Conservation (phyloP, 371 early-diverging fungal species). For the Mucor indicus region DNA sequence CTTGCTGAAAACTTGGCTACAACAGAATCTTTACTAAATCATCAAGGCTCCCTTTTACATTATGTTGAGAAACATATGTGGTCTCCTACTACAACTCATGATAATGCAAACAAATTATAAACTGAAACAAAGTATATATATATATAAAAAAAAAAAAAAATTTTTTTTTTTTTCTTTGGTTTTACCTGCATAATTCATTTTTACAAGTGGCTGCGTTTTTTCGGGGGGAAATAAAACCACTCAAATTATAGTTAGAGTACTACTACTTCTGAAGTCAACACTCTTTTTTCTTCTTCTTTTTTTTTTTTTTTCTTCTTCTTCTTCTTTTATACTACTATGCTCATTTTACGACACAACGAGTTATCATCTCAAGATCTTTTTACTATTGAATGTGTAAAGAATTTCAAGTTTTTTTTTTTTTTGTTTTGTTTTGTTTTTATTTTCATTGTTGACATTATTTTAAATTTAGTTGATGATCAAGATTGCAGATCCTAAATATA, state of each 20-base stretch:
- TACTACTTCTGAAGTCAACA: no score
- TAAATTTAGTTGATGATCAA: conserved; percentile 23
- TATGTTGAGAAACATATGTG: background rate
- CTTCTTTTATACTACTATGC: background rate
- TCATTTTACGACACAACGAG: conserved; percentile 9
- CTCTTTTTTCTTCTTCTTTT: background rate
- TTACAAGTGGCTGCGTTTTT: no score
- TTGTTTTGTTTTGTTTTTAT: background rate
- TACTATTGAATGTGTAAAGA: conserved; percentile 13
- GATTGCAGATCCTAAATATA: conserved; percentile 17
- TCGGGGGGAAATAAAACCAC: no score
- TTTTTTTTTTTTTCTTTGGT: no score
- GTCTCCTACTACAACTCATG: background rate
- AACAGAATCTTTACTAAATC: background rate
- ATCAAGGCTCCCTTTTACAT: background rate
- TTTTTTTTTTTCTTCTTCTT: background rate
- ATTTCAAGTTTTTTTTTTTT: background rate
- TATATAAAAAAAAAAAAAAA: background rate
- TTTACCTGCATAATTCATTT: no score
- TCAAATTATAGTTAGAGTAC: no score
- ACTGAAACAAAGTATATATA: no score
- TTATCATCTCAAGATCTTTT: conserved; percentile 9
- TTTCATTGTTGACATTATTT: background rate
- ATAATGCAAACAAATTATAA: no score
- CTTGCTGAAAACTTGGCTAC: conserved; percentile 52